phyloP scores from a whole-genome alignment of 2,329 filamentous ascomycete species.

The Uncinocarpus reesii region DNA sequence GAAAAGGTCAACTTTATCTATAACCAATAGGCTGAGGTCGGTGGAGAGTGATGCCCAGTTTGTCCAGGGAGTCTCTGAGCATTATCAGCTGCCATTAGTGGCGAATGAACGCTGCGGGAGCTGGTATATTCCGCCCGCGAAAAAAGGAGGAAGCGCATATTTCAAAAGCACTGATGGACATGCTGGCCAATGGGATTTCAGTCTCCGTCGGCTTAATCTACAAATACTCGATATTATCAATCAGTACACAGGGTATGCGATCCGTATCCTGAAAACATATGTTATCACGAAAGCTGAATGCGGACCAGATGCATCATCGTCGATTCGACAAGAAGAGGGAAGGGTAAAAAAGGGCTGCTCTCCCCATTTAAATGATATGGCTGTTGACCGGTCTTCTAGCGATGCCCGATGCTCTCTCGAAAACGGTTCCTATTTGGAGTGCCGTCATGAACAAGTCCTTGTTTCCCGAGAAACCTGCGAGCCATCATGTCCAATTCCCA shows the following conservation, averaged over 20 bases:
- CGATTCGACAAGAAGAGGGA: slow-evolving; percentile 85
- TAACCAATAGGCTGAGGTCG: slow-evolving; percentile 70
- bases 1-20: slow-evolving; percentile 64
- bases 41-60: slow-evolving; percentile 69
- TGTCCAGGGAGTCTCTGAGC: slow-evolving; percentile 47
- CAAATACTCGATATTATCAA: slow-evolving; percentile 63
- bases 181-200: slow-evolving; percentile 82
- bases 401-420: slow-evolving; percentile 90
- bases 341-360: slow-evolving; percentile 47
- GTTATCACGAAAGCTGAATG: slow-evolving; percentile 26
- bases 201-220: slow-evolving; percentile 70
- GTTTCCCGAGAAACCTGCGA: slow-evolving; percentile 49
- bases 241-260: slow-evolving; percentile 53
- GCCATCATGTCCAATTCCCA: slow-evolving; percentile 56
- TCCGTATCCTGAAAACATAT: no score
- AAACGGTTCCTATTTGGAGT: slow-evolving; percentile 91
- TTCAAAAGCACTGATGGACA: slow-evolving; percentile 99
- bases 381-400: slow-evolving; percentile 33
- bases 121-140: slow-evolving; percentile 69
- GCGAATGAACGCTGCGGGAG: slow-evolving; percentile 93
- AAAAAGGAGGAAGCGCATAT: slow-evolving; percentile 67
- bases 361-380: neutral
- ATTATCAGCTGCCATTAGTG: slow-evolving; percentile 56
- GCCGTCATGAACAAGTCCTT: slow-evolving; percentile 70
- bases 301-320: slow-evolving; percentile 57